Percentiles rank a stretch among this genome's conserved stretches.
Conservation (phyloP, 1,284 basidiomycete genomes). For the Mycena citricolor region DNA sequence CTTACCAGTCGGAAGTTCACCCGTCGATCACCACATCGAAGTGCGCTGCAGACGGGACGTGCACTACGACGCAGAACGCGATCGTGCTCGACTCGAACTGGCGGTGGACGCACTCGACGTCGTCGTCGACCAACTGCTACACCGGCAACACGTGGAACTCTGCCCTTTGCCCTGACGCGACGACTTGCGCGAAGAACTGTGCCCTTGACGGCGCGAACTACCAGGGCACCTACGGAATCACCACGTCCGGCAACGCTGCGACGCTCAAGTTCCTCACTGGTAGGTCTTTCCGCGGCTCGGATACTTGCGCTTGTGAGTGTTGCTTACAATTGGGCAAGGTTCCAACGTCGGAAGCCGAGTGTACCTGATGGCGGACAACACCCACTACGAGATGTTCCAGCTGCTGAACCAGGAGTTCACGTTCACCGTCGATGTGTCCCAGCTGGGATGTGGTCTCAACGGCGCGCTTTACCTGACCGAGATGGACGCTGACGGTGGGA, state of each 20-base stretch:
- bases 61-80: slow-evolving; percentile 31
- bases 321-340: too few relatives aligned
- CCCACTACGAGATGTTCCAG: neutral
- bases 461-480: slow-evolving; percentile 1
- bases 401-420: slow-evolving; percentile 3
- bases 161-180: slow-evolving; percentile 47
- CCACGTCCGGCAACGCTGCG: slow-evolving; percentile 41
- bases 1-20: slow-evolving; percentile 39
- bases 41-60: slow-evolving; percentile 33
- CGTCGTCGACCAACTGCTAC: slow-evolving; percentile 38
- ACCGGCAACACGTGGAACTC: slow-evolving; percentile 26
- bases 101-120: slow-evolving; percentile 51
- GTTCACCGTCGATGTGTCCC: neutral
- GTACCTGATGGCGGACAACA: neutral
- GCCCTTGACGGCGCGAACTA: slow-evolving; percentile 61
- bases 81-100: slow-evolving; percentile 44
- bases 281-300: too few relatives aligned
- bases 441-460: neutral
- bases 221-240: slow-evolving; percentile 44
- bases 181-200: slow-evolving; percentile 50
- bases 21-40: slow-evolving; percentile 35
- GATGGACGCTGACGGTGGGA: slow-evolving; percentile 5
- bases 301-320: neutral
- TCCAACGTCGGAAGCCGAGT: slow-evolving; percentile 1
- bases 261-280: slow-evolving; percentile 50